These are phyloP conservation scores for Mycena maculata DNA, from an alignment of 768 basidiomycete genomes.

Conservation along the genomic window DNA sequence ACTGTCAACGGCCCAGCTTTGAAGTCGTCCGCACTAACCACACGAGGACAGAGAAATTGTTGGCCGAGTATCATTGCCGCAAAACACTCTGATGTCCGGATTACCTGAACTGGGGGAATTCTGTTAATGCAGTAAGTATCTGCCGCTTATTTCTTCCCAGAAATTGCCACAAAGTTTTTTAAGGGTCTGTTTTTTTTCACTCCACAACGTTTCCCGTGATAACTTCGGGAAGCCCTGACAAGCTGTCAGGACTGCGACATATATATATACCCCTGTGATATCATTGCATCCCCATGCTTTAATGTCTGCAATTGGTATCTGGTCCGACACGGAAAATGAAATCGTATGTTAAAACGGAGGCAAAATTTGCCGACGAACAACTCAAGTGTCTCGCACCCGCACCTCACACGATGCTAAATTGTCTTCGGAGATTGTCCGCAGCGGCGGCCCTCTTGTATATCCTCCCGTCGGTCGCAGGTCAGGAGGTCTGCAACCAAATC, in stretches of 20 bases:
- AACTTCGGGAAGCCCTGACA: too few relatives aligned
- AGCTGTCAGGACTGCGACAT: not conserved
- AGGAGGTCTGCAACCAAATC: slow-evolving; percentile 52
- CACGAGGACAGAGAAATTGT: too few relatives aligned
- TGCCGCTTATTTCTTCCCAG: too few relatives aligned
- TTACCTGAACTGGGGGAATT: too few relatives aligned
- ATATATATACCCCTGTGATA: slow-evolving; percentile 11
- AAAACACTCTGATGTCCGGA: too few relatives aligned
- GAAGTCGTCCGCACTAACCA: too few relatives aligned
- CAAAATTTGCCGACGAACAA: not conserved
- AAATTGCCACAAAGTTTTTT: too few relatives aligned
- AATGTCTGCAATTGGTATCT: not conserved
- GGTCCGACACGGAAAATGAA: not conserved
- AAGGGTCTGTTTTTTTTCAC: not conserved
- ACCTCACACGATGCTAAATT: not conserved
- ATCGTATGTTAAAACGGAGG: not conserved
- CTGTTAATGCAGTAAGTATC: too few relatives aligned
- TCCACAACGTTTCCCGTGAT: not conserved
- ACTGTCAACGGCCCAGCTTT: too few relatives aligned
- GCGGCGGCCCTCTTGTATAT: not conserved
- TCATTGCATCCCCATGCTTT: not conserved
- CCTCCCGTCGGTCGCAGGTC: not conserved
- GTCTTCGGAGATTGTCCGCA: not conserved
- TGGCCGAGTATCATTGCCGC: too few relatives aligned
- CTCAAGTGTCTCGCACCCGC: not conserved